Conservation (phyloP, 116 monocot species). For the Zostera marina region DNA sequence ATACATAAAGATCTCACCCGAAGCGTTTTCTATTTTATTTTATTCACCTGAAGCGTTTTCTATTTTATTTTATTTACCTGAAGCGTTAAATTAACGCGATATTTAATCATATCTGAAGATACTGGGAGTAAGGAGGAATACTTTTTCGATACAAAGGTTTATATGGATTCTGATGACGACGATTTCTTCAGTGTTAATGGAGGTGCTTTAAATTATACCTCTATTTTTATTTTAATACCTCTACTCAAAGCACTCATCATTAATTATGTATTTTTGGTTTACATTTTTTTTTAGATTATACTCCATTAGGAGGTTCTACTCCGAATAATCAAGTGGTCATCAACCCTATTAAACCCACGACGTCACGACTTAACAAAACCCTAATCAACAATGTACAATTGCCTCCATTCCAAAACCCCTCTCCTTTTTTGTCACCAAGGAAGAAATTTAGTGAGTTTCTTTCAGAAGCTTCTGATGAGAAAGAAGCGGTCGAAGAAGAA, state of each 20-base stretch:
- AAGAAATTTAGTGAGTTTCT: conserved; percentile 3
- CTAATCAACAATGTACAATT: conserved; percentile 8
- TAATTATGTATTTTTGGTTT: background rate
- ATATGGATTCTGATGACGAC: conserved; percentile 88
- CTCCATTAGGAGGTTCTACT: conserved; percentile 47
- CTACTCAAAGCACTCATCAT: no score
- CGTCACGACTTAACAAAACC: conserved; percentile 11
- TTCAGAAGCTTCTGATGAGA: background rate
- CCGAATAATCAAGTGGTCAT: conserved; percentile 15
- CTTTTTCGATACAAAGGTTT: conserved; percentile 61
- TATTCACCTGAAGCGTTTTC: no score
- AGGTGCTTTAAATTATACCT: conserved; percentile 39
- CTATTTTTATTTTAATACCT: no score
- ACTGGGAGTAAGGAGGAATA: conserved; percentile 53
- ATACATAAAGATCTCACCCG: no score
- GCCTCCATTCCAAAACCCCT: conserved; percentile 7
- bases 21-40: no score
- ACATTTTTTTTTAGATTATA: conserved; percentile 33
- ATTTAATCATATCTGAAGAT: background rate
- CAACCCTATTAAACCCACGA: conserved; percentile 1
- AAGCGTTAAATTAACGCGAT: background rate
- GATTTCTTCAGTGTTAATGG: conserved; percentile 85
- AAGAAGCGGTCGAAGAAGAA: background rate
- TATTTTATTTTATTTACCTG: no score
- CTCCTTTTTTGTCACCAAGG: background rate